Conservation (phyloP, 805 yeast species). For the Wickerhamomyces pijperi region DNA sequence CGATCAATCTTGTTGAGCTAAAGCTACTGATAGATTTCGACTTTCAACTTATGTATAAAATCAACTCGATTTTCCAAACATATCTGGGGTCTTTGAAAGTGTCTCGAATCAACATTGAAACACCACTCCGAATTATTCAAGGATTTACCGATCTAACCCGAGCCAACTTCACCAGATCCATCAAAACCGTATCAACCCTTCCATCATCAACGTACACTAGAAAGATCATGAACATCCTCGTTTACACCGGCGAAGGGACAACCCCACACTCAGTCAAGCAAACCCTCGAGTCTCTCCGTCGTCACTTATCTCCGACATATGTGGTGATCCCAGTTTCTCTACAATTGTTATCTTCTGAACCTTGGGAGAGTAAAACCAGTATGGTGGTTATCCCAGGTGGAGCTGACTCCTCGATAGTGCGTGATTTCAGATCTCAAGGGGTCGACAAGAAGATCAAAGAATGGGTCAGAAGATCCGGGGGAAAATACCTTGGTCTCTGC, state of each 20-base stretch:
- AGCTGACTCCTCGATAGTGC: constrained; percentile 83
- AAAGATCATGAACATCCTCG: constrained; percentile 55
- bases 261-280: constrained; percentile 81
- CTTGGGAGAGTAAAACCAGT: constrained; percentile 79
- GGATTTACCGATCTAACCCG: no score
- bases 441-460: constrained; percentile 41
- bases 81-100: no score
- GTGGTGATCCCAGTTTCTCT: constrained; percentile 71
- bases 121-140: no score
- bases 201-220: background rate
- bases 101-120: no score
- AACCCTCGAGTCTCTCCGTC: constrained; percentile 63
- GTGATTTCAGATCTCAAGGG: constrained; percentile 59
- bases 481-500: constrained; percentile 78
- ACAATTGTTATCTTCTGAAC: constrained; percentile 56
- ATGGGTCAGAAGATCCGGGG: constrained; percentile 62
- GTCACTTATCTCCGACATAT: constrained; percentile 74
- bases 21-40: no score
- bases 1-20: no score
- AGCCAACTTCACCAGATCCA: no score
- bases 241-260: constrained; percentile 71
- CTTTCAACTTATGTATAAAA: no score
- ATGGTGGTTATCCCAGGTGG: constrained; percentile 91
- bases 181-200: background rate
- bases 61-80: no score